Evolutionary conservation across 495 filamentous ascomycete genomes (phyloP), one percentile per base, ranked within the genome.

Genomic region (Parachaetomium inaequale): DNA sequence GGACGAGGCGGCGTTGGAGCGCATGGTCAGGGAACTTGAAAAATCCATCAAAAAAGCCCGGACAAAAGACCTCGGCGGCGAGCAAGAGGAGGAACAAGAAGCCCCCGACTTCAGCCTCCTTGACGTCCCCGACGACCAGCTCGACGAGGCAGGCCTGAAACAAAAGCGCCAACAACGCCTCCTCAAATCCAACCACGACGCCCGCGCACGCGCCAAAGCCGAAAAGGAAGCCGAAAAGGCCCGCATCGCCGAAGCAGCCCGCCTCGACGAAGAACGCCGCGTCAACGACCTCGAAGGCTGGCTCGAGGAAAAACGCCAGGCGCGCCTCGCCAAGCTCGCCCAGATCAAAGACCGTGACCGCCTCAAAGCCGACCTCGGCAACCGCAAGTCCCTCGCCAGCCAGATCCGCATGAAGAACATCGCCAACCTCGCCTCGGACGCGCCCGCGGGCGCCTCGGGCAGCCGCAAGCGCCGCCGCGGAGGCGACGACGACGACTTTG

Each of bases 391-490:
- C 1, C 84, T 97, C 12, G 95, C 95, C 12, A 91, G 86, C 58
- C 94, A 97, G 68, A 92, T 94, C 78, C 90, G 94, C 31, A 98
- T 98, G 94, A 97, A 98, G 76, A 91, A 85, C 17, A 88, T 98
- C n/a, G 95, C 94, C 43, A 96, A 96, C 66, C 87, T 98, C 2
- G 94, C 94, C 17, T 92, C 93, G 0, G 94, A 98, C 74, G 86
- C 86, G 21, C 93, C 93, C 0, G 75, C 79, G 7, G 77, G 76
- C 45, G 63, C 55, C 6, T 53, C 67, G 6, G 67, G 66, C 0
- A 85, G 85, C 59, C 91, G 91, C 73, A 93, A 93, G 70, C 84
- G 93, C 40, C 83, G 94, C 26, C 82, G 90, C 12, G 88, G 88
- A 19, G 79, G 75, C 25, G 78, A 89, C 66, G 94, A 98, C 67